Base-by-base conservation (phyloP, 2,329 filamentous ascomycete genomes). In the Clonostachys rhizophaga region DNA sequence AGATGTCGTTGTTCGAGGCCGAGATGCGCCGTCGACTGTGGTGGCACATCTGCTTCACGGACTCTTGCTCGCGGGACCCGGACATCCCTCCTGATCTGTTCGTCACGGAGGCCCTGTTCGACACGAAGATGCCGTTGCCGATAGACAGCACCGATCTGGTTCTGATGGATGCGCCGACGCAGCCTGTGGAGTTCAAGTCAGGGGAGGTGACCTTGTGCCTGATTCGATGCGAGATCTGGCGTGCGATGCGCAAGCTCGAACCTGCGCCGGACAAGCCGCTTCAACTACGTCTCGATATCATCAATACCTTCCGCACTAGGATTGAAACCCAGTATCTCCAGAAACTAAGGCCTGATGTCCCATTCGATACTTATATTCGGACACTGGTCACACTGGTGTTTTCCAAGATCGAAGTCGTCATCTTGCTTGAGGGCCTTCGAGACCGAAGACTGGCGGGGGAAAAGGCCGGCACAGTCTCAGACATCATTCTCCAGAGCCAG, bases 21-120 rank as follows among this genome's bases (percentile, higher is more conserved):
- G 82, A 87, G 57, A 85, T 86, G 71, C 74, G 83, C 14, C 69
- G 83, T 39, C 71, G 83, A 5, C 67, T 86, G 17, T 87, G 83
- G 83, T 84, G 81, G 81, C 75, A 81, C 56, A 74, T 86, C 34
- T 70, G 81, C 45, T 66, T 83, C 47, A 67, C 79, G 45, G 81
- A 84, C 51, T 68, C 74, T 39, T 76, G 75, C 47, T 79, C 77
- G 40, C 62, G 82, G 48, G 66, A 78, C 49, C 81, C 79, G 5
- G 80, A 79, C 2, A 69, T 83, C 34, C 77, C 70, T 47, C 24
- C 24, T 10, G 72, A 77, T 50, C 71, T 74, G 9, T 63, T 76
- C 47, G 62, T 79, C 4, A 71, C 75, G 5, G 67, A 14, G 35
- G 17, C 65, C n/a, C 68, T 67, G 36, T 81, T 77, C 74, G 74